Evolutionary conservation across 805 yeast species (phyloP).

Genomic region (Starmerella sirachaensis): DNA sequence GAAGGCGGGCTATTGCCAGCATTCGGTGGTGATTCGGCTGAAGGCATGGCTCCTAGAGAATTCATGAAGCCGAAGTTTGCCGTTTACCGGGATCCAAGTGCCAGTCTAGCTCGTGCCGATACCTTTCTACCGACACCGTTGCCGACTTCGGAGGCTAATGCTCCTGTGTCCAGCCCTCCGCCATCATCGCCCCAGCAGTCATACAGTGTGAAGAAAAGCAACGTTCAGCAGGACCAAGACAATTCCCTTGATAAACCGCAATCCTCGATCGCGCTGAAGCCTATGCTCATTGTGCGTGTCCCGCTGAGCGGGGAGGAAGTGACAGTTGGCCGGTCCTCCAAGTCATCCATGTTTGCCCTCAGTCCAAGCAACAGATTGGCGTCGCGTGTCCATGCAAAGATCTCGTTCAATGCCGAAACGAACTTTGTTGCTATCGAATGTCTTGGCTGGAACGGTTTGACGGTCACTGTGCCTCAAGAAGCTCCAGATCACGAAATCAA

Average conservation of each 20-base stretch:
- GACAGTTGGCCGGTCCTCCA: constrained; percentile 58
- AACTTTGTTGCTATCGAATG: constrained; percentile 48
- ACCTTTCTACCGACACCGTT: constrained; percentile 18
- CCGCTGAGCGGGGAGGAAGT: constrained; percentile 25
- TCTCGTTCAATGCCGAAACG: constrained; percentile 34
- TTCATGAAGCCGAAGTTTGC: constrained; percentile 8
- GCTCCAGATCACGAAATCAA: constrained; percentile 12
- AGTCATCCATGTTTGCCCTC: constrained; percentile 41
- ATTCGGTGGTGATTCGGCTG: constrained; percentile 12
- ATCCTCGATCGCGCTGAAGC: too few relatives aligned
- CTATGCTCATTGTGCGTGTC: constrained; percentile 13
- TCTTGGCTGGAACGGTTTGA: constrained; percentile 71
- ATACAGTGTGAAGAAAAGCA: not conserved
- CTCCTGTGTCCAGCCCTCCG: constrained; percentile 15
- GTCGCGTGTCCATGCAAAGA: constrained; percentile 53
- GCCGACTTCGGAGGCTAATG: constrained; percentile 20
- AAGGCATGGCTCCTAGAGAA: constrained; percentile 2
- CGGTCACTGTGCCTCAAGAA: constrained; percentile 48
- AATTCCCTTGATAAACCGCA: not conserved
- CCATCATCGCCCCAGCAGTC: constrained; percentile 10
- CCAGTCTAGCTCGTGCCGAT: not conserved
- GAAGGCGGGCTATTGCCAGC: constrained; percentile 14
- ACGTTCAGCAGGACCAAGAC: not conserved
- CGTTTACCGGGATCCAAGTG: constrained; percentile 14
- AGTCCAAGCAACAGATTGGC: constrained; percentile 42